These are phyloP conservation scores for Penicillium samsonianum DNA, from an alignment of 495 filamentous ascomycete species.

Conservation along the genomic window DNA sequence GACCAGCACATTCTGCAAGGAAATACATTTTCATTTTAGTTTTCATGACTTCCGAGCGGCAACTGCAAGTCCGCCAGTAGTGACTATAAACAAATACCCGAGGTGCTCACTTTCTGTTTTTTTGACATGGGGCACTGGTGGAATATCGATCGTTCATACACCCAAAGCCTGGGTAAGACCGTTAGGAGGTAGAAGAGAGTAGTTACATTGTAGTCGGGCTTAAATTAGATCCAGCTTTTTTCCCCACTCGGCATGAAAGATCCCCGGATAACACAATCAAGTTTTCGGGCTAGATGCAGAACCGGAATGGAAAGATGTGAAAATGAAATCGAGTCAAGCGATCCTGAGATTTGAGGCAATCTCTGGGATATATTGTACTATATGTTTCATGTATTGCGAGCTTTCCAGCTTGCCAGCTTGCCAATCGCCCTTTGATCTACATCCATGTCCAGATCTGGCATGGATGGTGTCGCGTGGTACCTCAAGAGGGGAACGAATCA, in stretches of 20 bases:
- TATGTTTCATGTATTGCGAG: not conserved
- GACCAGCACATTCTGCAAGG: constrained; percentile 6
- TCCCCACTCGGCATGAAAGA: not conserved
- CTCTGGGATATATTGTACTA: not conserved
- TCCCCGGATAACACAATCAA: not conserved
- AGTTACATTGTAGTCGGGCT: not conserved
- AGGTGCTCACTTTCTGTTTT: not conserved
- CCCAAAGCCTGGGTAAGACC: not conserved
- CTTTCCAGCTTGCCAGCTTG: not conserved
- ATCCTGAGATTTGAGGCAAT: not conserved
- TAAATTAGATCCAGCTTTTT: not conserved
- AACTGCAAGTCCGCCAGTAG: not conserved
- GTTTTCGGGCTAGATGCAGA: not conserved
- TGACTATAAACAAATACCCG: not conserved
- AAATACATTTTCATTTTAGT: constrained; percentile 9
- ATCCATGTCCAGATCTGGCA: not conserved
- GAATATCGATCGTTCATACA: not conserved
- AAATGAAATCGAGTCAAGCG: not conserved
- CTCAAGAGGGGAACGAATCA: not conserved
- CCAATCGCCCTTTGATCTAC: not conserved
- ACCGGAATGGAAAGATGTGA: not conserved
- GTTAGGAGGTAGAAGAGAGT: not conserved
- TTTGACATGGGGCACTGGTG: too few relatives aligned
- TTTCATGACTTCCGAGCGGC: not conserved
- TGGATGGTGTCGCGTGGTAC: not conserved